phyloP scores from a whole-genome alignment of 2,329 filamentous ascomycete species.

The Penicillium expansum region DNA sequence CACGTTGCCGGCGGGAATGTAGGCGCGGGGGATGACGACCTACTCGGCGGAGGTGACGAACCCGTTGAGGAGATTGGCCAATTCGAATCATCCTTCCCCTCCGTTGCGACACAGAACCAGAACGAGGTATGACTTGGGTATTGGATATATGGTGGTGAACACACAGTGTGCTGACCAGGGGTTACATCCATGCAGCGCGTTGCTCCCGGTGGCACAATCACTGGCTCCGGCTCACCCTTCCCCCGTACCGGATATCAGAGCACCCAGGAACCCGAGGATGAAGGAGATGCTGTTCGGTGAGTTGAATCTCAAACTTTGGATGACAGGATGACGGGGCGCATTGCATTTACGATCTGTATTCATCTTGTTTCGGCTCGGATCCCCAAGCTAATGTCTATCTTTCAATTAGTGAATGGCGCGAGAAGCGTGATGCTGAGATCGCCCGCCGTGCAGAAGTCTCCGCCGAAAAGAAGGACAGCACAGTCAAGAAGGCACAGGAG shows the following conservation, averaged over 20 bases:
- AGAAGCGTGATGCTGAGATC: conserved; percentile 78
- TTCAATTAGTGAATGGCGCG: conserved; percentile 71
- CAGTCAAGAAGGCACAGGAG: conserved; percentile 81
- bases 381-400: conserved; percentile 11
- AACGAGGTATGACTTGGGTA: conserved; percentile 60
- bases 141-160: neutral
- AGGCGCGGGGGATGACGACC: conserved; percentile 62
- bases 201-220: conserved; percentile 75
- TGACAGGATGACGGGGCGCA: conserved; percentile 5
- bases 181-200: conserved; percentile 54
- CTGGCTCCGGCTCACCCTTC: conserved; percentile 62
- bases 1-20: conserved; percentile 52
- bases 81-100: conserved; percentile 90
- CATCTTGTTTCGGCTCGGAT: neutral
- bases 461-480: conserved; percentile 76
- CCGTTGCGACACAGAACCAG: conserved; percentile 65
- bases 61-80: conserved; percentile 51
- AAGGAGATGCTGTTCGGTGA: conserved; percentile 77
- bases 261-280: conserved; percentile 66
- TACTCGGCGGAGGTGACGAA: conserved; percentile 57
- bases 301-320: conserved; percentile 7
- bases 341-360: neutral
- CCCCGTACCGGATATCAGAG: conserved; percentile 51
- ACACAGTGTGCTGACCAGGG: conserved; percentile 19
- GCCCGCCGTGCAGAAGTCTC: conserved; percentile 83